Evolutionary conservation across 306 rosid genomes (phyloP).

Genomic region (Rosa multiflora): DNA sequence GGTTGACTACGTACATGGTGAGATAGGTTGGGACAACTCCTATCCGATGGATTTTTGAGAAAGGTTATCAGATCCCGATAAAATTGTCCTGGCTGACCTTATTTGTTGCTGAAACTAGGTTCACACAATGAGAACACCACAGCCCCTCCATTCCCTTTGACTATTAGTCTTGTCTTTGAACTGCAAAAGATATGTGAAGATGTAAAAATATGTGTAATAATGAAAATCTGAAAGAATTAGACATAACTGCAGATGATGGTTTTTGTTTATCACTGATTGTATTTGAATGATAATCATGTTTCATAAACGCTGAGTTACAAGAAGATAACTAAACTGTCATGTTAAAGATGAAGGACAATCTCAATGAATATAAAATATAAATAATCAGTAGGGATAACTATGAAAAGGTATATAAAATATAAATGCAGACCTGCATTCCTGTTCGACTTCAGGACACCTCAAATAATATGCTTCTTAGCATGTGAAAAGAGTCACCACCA

Average conservation of each 20-base stretch:
- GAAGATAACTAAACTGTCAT: neutral
- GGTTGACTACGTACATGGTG: too few relatives aligned
- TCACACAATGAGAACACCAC: too few relatives aligned
- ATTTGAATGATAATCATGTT: too few relatives aligned
- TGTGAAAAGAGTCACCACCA: conserved; percentile 94
- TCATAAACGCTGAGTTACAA: neutral
- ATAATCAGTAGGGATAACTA: neutral
- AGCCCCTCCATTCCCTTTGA: too few relatives aligned
- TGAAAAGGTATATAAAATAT: neutral
- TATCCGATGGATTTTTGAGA: too few relatives aligned
- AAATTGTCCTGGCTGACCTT: too few relatives aligned
- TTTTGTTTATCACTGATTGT: too few relatives aligned
- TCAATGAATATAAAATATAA: neutral
- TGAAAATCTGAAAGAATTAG: neutral
- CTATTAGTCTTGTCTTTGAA: conserved; percentile 80
- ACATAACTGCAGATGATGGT: too few relatives aligned
- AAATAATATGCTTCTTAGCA: conserved; percentile 92
- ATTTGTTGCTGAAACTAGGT: too few relatives aligned
- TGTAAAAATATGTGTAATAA: too few relatives aligned
- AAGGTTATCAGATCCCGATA: too few relatives aligned
- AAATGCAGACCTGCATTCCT: conserved; percentile 85
- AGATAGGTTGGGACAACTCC: too few relatives aligned
- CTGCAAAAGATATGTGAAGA: conserved; percentile 28
- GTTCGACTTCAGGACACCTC: conserved; percentile 97
- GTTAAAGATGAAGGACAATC: neutral